phyloP scores from a whole-genome alignment of 495 filamentous ascomycete genomes.

The Xylaria sp. region DNA sequence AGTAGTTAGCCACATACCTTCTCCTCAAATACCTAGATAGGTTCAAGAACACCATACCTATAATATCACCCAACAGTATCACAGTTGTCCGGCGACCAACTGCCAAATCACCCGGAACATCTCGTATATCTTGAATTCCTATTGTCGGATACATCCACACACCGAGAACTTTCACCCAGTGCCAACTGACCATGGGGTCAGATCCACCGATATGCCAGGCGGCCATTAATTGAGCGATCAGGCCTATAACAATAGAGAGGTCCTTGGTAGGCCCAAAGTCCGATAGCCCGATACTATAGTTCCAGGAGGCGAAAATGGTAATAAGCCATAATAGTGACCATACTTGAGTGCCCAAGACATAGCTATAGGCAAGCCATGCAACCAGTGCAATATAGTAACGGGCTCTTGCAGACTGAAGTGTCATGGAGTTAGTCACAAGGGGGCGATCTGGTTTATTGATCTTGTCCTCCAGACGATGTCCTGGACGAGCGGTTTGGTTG shows the following conservation, averaged over 20 bases:
- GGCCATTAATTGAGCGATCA: conserved; percentile 1
- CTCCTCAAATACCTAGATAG: background rate
- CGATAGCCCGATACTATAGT: background rate
- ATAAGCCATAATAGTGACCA: background rate
- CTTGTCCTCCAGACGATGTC: background rate
- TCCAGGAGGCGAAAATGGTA: background rate
- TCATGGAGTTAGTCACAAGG: conserved; percentile 7
- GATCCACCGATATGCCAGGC: conserved; percentile 10
- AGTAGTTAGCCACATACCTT: background rate
- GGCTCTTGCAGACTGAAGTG: background rate
- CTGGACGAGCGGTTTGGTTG: conserved; percentile 6
- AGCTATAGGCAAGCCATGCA: conserved; percentile 5
- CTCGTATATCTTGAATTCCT: conserved; percentile 5
- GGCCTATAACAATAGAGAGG: background rate
- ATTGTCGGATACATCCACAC: conserved; percentile 5
- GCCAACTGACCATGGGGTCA: background rate
- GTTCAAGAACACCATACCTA: background rate
- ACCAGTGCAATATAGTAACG: background rate
- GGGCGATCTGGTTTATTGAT: conserved; percentile 9
- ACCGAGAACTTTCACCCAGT: background rate
- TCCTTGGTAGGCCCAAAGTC: conserved; percentile 4
- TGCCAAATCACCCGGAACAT: background rate
- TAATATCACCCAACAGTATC: conserved; percentile 2
- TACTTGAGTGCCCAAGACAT: background rate
- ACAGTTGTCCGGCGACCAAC: conserved; percentile 1